Percentiles rank a stretch among this genome's conserved stretches.
phyloP scores from a whole-genome alignment of 2,329 filamentous ascomycete species.

The Curvularia sp. region DNA sequence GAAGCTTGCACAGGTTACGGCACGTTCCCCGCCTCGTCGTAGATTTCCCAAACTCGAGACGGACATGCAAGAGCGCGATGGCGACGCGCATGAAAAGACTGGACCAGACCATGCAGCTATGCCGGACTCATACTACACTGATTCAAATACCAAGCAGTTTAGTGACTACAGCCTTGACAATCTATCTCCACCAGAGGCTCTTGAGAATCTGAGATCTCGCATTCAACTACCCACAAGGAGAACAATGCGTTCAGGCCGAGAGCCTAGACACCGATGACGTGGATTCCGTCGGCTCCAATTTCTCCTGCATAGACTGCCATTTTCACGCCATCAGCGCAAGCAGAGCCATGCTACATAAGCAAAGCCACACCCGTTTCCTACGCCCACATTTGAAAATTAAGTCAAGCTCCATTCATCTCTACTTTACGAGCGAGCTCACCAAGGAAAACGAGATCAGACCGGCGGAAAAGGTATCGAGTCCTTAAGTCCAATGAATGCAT shows the following conservation, averaged over 20 bases:
- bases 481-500: neutral
- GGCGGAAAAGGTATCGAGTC: neutral
- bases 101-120: neutral
- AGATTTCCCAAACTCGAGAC: neutral
- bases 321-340: neutral
- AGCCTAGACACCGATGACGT: neutral
- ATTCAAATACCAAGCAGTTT: neutral
- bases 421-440: neutral
- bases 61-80: neutral
- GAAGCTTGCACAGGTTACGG: conserved; percentile 13
- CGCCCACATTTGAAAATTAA: neutral
- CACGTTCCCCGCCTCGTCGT: neutral
- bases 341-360: neutral
- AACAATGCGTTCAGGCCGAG: conserved; percentile 4
- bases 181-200: conserved; percentile 13
- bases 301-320: too few species aligned
- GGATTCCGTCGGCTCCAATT: neutral
- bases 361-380: neutral
- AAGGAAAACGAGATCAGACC: neutral
- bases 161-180: conserved; percentile 9
- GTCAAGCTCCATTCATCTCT: neutral
- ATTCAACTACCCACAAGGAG: conserved; percentile 14
- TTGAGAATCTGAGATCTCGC: conserved; percentile 15
- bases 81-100: neutral
- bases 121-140: neutral